phyloP scores from a whole-genome alignment of 352 stramenopile genomes.

The Phytophthora multivora region DNA sequence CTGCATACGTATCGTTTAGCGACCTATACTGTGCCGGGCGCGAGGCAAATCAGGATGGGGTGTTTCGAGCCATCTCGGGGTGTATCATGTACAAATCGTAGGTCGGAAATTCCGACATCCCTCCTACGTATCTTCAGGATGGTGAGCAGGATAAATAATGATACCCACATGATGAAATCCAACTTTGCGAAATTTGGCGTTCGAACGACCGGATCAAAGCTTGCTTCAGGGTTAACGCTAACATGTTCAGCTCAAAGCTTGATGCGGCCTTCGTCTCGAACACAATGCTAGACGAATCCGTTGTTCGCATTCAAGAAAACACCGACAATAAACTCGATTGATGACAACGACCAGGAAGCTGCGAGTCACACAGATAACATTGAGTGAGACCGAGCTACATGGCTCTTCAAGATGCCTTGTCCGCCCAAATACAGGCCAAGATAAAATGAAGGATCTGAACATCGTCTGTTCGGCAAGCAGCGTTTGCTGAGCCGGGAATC shows the following conservation, averaged over 20 bases:
- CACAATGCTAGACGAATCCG: too few relatives aligned
- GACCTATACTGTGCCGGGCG: too few relatives aligned
- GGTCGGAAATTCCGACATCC: constrained; percentile 2
- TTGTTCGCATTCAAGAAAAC: too few relatives aligned
- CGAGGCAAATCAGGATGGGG: not conserved
- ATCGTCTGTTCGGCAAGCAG: not conserved
- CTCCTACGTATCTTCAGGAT: constrained; percentile 3
- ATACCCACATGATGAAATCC: not conserved
- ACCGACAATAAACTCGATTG: too few relatives aligned
- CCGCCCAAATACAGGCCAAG: too few relatives aligned
- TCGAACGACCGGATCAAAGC: not conserved
- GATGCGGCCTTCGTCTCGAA: not conserved
- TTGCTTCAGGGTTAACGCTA: not conserved
- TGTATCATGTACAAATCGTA: not conserved
- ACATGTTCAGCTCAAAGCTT: not conserved
- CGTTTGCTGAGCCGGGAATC: not conserved
- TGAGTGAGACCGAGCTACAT: too few relatives aligned
- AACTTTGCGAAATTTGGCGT: not conserved
- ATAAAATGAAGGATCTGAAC: constrained; percentile 1
- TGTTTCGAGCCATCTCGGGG: not conserved
- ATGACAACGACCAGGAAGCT: too few relatives aligned
- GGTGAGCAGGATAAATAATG: not conserved
- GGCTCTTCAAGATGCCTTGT: too few relatives aligned
- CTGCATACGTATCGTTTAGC: too few relatives aligned
- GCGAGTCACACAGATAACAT: too few relatives aligned